Conservation (phyloP, 257 asterid genomes). For the Striga asiatica region DNA sequence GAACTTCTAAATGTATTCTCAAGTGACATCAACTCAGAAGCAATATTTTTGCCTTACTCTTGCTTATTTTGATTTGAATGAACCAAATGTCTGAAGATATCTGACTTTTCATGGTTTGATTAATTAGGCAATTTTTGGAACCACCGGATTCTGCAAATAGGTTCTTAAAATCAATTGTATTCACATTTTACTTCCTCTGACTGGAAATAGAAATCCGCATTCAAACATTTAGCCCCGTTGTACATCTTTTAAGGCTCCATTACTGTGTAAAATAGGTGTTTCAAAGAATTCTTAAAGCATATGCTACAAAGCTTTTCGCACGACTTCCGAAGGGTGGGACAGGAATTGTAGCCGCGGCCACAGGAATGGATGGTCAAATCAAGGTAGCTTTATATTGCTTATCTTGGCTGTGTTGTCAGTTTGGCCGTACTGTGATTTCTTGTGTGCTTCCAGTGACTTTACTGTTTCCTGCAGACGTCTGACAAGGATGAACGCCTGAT, state of each 20-base stretch:
- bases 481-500: constrained; percentile 92
- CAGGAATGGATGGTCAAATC: constrained; percentile 98
- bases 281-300: constrained; percentile 86
- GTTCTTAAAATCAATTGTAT: constrained; percentile 11
- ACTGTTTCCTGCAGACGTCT: constrained; percentile 61
- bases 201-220: constrained; percentile 1
- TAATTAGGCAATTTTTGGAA: constrained; percentile 1
- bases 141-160: constrained; percentile 16
- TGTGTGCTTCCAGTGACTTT: constrained; percentile 4
- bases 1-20: not conserved
- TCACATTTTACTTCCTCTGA: not conserved
- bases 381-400: constrained; percentile 38
- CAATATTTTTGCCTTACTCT: not conserved
- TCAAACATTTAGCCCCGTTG: not conserved
- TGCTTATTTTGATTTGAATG: not conserved
- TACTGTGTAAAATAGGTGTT: constrained; percentile 40
- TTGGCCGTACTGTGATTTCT: not conserved
- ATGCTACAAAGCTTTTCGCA: constrained; percentile 82
- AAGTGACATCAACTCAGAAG: not conserved
- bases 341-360: constrained; percentile 98
- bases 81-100: not conserved
- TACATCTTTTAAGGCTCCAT: constrained; percentile 7
- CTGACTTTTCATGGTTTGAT: not conserved
- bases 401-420: constrained; percentile 6
- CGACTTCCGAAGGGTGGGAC: constrained; percentile 96